phyloP scores from a whole-genome alignment of 257 asterid genomes.

The Cynanchum wilfordii region DNA sequence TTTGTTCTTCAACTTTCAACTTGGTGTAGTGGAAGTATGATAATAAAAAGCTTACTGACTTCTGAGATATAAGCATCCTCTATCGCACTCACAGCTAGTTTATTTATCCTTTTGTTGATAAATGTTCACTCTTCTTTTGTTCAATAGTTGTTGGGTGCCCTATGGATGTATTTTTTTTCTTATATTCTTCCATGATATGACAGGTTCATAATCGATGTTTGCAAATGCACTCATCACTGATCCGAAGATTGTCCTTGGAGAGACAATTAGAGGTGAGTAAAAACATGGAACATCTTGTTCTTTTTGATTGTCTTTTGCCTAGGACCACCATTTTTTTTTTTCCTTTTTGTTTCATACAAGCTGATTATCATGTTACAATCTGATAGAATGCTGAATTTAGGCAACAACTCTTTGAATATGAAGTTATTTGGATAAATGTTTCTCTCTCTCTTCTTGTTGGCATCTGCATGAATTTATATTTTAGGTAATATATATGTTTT shows the following conservation, averaged over 20 bases:
- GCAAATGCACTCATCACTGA: constrained; percentile 80
- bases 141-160: neutral
- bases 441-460: no score
- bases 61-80: neutral
- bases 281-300: neutral
- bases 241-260: constrained; percentile 67
- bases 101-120: neutral
- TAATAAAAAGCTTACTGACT: neutral
- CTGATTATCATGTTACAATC: neutral
- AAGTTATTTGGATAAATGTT: no score
- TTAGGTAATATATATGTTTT: neutral
- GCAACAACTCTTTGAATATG: no score
- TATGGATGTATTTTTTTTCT: constrained; percentile 14
- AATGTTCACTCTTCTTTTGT: neutral
- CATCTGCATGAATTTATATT: neutral
- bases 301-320: constrained; percentile 6
- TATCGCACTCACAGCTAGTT: neutral
- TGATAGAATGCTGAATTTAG: neutral
- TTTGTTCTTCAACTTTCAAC: neutral
- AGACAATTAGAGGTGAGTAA: constrained; percentile 61
- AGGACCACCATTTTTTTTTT: neutral
- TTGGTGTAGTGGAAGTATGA: neutral
- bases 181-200: constrained; percentile 7
- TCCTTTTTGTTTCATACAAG: neutral
- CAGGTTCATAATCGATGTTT: constrained; percentile 47